These are phyloP conservation scores for Amauroascus niger DNA, from an alignment of 2,329 filamentous ascomycete genomes.

Conservation along the genomic window DNA sequence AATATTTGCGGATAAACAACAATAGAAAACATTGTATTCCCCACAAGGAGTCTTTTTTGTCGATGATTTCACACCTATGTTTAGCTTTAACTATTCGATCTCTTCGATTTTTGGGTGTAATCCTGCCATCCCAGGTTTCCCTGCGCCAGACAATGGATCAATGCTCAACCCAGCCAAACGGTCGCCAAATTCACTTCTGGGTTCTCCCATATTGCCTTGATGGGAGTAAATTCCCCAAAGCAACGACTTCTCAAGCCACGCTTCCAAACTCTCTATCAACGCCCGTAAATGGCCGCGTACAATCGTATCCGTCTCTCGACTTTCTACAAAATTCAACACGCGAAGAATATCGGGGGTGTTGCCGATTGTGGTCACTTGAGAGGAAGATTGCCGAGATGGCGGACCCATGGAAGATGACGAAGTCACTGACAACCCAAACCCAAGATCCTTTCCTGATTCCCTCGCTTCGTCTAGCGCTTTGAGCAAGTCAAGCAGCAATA, in stretches of 20 bases:
- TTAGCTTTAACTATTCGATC: constrained; percentile 28
- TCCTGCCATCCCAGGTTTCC: not conserved
- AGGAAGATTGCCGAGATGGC: not conserved
- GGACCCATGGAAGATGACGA: not conserved
- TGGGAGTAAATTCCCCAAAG: constrained; percentile 31
- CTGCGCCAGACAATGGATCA: constrained; percentile 22
- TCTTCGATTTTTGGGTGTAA: constrained; percentile 33
- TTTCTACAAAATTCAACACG: constrained; percentile 31
- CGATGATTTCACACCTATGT: too few relatives aligned
- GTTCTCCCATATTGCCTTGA: constrained; percentile 16
- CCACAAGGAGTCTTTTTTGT: too few relatives aligned
- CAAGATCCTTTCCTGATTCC: constrained; percentile 27
- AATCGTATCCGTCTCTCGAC: constrained; percentile 31
- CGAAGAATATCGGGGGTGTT: constrained; percentile 34
- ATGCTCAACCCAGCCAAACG: constrained; percentile 32
- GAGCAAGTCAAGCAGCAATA: constrained; percentile 34
- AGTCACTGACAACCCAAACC: constrained; percentile 33
- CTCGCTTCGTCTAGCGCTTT: constrained; percentile 32
- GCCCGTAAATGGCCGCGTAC: constrained; percentile 34
- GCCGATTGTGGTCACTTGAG: constrained; percentile 24
- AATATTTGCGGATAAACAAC: too few relatives aligned
- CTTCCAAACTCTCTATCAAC: constrained; percentile 35
- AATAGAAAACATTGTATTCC: not conserved
- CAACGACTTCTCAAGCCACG: constrained; percentile 36
- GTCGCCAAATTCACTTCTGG: constrained; percentile 29